Evolutionary conservation across 495 filamentous ascomycete genomes (phyloP).

Genomic region (Penicillium paradoxum): DNA sequence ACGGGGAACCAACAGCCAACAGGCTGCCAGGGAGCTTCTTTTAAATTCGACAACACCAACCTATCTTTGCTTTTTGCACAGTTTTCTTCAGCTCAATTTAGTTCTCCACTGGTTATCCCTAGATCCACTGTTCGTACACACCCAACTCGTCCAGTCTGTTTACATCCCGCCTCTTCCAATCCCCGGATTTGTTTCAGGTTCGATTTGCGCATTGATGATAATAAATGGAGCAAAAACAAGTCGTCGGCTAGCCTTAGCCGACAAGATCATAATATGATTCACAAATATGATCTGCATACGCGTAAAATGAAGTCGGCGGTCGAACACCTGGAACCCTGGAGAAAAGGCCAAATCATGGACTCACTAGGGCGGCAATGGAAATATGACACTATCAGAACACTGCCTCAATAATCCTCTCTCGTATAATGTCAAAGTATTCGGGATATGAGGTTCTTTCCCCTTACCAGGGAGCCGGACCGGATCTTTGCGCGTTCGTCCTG

Average conservation of each 20-base stretch:
- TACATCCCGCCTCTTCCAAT: conserved; percentile 1
- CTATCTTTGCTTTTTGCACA: conserved; percentile 1
- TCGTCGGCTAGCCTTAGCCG: background rate
- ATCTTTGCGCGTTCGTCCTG: conserved; percentile 21
- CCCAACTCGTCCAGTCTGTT: background rate
- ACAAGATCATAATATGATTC: background rate
- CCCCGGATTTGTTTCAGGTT: conserved; percentile 12
- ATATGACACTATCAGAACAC: background rate
- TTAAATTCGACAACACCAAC: conserved; percentile 7
- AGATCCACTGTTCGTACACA: conserved; percentile 1
- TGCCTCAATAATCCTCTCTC: background rate
- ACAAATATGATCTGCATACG: conserved; percentile 12
- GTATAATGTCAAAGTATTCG: background rate
- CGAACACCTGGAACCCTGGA: background rate
- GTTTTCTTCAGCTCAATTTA: background rate
- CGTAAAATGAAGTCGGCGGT: conserved; percentile 1
- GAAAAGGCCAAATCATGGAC: background rate
- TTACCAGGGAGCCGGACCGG: conserved; percentile 1
- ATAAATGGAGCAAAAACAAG: background rate
- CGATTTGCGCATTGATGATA: background rate
- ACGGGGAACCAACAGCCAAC: conserved; percentile 1
- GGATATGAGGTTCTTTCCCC: background rate
- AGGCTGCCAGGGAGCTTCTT: background rate
- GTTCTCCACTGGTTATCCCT: background rate
- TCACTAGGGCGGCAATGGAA: background rate